phyloP scores from a whole-genome alignment of 306 rosid species.

The Canavalia gladiata region DNA sequence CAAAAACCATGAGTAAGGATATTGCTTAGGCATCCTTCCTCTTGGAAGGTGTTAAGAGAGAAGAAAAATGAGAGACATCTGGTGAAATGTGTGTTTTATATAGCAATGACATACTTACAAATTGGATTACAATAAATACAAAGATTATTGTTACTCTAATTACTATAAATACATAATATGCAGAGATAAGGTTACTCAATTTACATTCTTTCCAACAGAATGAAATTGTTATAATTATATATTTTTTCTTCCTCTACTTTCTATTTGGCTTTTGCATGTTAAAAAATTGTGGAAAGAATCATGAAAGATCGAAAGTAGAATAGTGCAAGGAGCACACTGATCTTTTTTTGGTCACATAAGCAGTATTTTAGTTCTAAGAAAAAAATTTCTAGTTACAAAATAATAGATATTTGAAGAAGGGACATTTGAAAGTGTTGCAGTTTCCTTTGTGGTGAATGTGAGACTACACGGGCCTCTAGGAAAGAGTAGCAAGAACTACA shows the following conservation, averaged over 20 bases:
- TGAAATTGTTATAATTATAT: conserved; percentile 13
- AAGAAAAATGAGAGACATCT: not conserved
- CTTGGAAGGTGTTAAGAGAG: conserved; percentile 2
- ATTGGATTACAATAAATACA: not conserved
- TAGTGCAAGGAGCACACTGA: not conserved
- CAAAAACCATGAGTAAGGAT: conserved; percentile 20
- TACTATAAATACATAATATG: not conserved
- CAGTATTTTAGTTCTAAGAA: conserved; percentile 1
- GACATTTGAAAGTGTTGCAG: conserved; percentile 6
- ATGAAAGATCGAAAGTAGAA: conserved; percentile 25
- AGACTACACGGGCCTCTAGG: conserved; percentile 22
- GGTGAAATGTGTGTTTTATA: conserved; percentile 5
- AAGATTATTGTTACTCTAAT: not conserved
- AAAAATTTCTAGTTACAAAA: not conserved
- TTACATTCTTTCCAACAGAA: not conserved
- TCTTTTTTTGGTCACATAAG: not conserved
- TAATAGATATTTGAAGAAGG: not conserved
- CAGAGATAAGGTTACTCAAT: not conserved
- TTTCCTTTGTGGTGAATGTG: conserved; percentile 22
- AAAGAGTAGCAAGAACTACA: conserved; percentile 13
- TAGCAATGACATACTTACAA: too few relatives aligned
- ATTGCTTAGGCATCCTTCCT: conserved; percentile 11
- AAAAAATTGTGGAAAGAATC: conserved; percentile 35
- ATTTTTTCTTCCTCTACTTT: conserved; percentile 5
- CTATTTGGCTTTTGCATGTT: conserved; percentile 43